Conservation (phyloP, 768 basidiomycete genomes). For the Calocera viscosa region DNA sequence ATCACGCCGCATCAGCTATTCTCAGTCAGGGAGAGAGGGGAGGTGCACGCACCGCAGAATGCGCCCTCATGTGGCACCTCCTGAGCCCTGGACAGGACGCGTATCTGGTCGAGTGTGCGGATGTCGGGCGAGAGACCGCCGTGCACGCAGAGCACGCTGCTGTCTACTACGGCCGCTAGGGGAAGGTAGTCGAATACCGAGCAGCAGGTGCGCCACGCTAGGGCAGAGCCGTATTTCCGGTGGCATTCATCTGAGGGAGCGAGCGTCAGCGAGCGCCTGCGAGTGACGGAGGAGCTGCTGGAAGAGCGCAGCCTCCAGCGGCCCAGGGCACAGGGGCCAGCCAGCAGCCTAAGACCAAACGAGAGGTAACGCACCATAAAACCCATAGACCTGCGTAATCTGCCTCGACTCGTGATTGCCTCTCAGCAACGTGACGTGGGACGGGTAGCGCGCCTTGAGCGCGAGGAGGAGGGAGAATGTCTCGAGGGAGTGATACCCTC, state of each 20-base stretch:
- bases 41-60: constrained; percentile 30
- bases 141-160: constrained; percentile 83
- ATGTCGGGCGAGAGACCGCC: constrained; percentile 95
- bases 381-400: constrained; percentile 98
- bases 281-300: no score
- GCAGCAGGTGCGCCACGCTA: constrained; percentile 96
- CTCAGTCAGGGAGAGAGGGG: neutral
- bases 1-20: constrained; percentile 11
- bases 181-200: constrained; percentile 92
- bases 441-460: constrained; percentile 87
- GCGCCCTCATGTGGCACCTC: constrained; percentile 37
- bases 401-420: constrained; percentile 97
- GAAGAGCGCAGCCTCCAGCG: no score
- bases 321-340: no score
- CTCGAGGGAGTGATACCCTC: constrained; percentile 91
- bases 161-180: constrained; percentile 86
- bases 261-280: neutral
- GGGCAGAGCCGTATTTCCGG: constrained; percentile 90
- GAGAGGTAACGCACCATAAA: constrained; percentile 56
- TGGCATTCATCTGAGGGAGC: constrained; percentile 69
- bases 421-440: constrained; percentile 77
- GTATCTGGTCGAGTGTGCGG: constrained; percentile 84
- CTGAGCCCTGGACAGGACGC: constrained; percentile 57
- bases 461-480: constrained; percentile 82
- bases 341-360: no score